Evolutionary conservation across 768 basidiomycete species (phyloP).

Genomic region (Kwoniella dendrophila): DNA sequence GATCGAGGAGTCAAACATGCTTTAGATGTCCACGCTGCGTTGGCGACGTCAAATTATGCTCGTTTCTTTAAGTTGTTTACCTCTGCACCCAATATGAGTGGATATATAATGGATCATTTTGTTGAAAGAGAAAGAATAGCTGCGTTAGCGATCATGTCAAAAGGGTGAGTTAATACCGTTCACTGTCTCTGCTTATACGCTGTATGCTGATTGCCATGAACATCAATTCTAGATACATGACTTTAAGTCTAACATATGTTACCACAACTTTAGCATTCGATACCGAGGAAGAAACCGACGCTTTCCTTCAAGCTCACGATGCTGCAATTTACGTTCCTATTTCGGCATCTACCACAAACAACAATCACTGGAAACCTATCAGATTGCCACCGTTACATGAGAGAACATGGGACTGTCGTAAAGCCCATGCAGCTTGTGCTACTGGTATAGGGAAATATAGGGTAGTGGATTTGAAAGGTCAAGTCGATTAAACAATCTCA

Average conservation of each 20-base stretch:
- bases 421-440: conserved; percentile 58
- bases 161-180: conserved; percentile 69
- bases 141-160: conserved; percentile 85
- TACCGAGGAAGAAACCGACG: conserved; percentile 63
- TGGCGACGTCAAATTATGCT: conserved; percentile 93
- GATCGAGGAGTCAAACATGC: conserved; percentile 82
- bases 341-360: conserved; percentile 11
- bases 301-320: conserved; percentile 72
- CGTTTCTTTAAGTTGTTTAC: conserved; percentile 81
- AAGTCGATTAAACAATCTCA: conserved; percentile 65
- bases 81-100: conserved; percentile 92
- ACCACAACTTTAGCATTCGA: conserved; percentile 84
- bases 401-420: conserved; percentile 55
- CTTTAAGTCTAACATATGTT: conserved; percentile 75
- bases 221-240: conserved; percentile 68
- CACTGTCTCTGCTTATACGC: neutral
- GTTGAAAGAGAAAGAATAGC: conserved; percentile 84
- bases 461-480: conserved; percentile 87
- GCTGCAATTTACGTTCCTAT: conserved; percentile 65
- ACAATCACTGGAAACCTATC: conserved; percentile 58
- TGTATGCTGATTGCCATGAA: neutral
- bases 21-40: conserved; percentile 79
- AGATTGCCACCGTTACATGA: conserved; percentile 50
- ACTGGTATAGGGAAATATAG: conserved; percentile 76
- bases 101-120: conserved; percentile 99